Conservation (phyloP, 768 basidiomycete species). For the Hortiboletus flavorubellus region DNA sequence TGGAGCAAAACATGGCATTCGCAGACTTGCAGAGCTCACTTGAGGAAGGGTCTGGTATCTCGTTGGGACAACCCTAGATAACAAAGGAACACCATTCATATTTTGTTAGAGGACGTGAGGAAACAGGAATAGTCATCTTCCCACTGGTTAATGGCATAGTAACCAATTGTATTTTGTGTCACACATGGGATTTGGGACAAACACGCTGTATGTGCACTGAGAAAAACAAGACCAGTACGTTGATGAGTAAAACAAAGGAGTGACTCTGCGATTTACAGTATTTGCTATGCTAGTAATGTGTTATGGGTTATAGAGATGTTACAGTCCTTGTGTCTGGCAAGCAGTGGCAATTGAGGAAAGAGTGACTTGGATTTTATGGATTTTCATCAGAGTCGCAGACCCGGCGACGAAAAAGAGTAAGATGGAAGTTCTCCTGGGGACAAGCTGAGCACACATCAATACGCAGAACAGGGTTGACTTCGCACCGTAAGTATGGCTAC, state of each 20-base stretch:
- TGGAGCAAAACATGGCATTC: conserved; percentile 85
- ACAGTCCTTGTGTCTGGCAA: conserved; percentile 28
- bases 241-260: conserved; percentile 25
- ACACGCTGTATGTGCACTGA: conserved; percentile 21
- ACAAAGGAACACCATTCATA: background rate
- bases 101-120: conserved; percentile 1
- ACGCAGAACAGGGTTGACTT: conserved; percentile 25
- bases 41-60: conserved; percentile 27
- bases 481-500: conserved; percentile 46
- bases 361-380: conserved; percentile 19
- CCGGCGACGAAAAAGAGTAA: conserved; percentile 8
- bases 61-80: conserved; percentile 10
- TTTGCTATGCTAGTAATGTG: conserved; percentile 24
- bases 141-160: background rate
- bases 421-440: conserved; percentile 9
- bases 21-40: conserved; percentile 58
- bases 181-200: conserved; percentile 11
- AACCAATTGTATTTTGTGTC: conserved; percentile 13
- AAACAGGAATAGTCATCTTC: background rate
- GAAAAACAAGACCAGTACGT: conserved; percentile 17
- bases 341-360: conserved; percentile 15
- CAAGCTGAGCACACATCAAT: conserved; percentile 23
- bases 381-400: conserved; percentile 29
- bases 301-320: conserved; percentile 22
- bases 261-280: conserved; percentile 27